These are phyloP conservation scores for Capillidium rhysosporum DNA, from an alignment of 371 early-diverging fungal species.

Conservation along the genomic window DNA sequence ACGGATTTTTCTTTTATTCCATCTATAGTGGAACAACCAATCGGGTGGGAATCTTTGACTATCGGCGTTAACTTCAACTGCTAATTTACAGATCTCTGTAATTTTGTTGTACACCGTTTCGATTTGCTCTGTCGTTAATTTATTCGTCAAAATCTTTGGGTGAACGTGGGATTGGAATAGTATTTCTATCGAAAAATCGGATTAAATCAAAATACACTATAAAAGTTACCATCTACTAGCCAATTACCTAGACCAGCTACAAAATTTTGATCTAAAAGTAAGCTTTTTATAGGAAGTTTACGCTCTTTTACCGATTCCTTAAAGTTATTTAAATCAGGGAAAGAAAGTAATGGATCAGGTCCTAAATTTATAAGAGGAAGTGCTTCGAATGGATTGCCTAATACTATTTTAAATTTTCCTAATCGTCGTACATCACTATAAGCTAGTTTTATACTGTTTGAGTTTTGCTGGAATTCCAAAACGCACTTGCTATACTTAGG, in stretches of 20 bases:
- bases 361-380: conserved; percentile 30
- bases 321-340: conserved; percentile 22
- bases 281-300: conserved; percentile 26
- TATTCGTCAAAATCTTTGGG: conserved; percentile 27
- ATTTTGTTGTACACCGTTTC: conserved; percentile 17
- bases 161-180: conserved; percentile 33
- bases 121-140: conserved; percentile 21
- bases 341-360: conserved; percentile 26
- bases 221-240: conserved; percentile 29
- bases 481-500: conserved; percentile 28
- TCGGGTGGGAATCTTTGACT: conserved; percentile 23
- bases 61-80: conserved; percentile 33
- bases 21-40: conserved; percentile 43
- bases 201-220: not conserved
- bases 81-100: conserved; percentile 18
- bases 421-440: conserved; percentile 32
- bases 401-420: conserved; percentile 15
- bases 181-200: conserved; percentile 12
- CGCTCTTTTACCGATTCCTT: conserved; percentile 13
- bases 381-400: conserved; percentile 15
- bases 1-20: conserved; percentile 24
- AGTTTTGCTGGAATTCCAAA: conserved; percentile 13
- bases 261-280: conserved; percentile 33
- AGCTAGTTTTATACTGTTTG: conserved; percentile 15
- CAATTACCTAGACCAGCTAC: conserved; percentile 49